Base-by-base conservation (phyloP, 768 basidiomycete species). In the Pilatotrama ljubarskyi region DNA sequence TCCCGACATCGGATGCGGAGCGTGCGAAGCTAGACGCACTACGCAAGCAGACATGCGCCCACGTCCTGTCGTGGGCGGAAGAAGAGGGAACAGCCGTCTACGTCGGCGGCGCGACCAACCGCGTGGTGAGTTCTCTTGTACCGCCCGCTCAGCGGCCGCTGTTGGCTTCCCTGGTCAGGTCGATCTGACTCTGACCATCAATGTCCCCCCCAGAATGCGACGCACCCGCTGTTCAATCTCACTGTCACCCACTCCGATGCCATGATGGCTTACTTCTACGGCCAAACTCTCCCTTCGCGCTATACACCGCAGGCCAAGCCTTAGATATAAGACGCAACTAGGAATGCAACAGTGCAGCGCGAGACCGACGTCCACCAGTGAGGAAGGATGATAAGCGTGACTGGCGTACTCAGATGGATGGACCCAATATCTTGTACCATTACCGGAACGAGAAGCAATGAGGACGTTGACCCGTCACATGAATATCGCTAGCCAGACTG, bases 221-320 rank as follows among this genome's bases (percentile, higher is more conserved):
- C 88, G 0, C 88, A 91, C 61, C 91, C 91, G 0, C 61, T 93
- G 14, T 88, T 91, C 73, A 90, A 91, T 63, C 72, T 93, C 48
- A 87, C 90, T 0, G 76, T 84, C 3, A 84, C 90, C 0, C 84
- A 92, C 63, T 72, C 83, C 3, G 82, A 87, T 63, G 81, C 69
- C 0, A 80, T 93, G 18, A 85, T 93, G 83, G 75, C 79, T 11
- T 78, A 90, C 72, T 93, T 92, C 68, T 93, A 93, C 71, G 75
- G 78, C 2, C 90, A 91, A 61, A 72, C 61, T 0, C 62, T 84
- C 25, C 82, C 82, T 13, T 69, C 68, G 17, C 73, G 74, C 42
- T 46, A 55, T 5, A 17, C 51, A 6, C 7, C 40, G n/a, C 42
- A 32, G 10, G 24, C 54, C n/a, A 52, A 40, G 42, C 38, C 48